Base-by-base conservation (phyloP, 2,329 filamentous ascomycete genomes). In the Cladophialophora carrionii region DNA sequence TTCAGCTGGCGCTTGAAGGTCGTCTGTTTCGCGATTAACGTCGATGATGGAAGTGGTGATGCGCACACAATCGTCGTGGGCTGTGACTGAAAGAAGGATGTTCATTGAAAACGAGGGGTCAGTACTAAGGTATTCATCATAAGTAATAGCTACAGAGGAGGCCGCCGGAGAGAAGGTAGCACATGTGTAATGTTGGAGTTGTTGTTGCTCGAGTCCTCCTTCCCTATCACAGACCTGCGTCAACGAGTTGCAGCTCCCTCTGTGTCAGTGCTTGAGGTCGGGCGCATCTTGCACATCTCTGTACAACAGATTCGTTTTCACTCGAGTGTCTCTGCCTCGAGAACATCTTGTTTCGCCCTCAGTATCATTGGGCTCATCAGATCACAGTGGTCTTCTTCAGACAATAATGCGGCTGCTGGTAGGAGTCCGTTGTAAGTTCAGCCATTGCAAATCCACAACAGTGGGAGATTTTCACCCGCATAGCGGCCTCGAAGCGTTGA, bases 101-200 rank as follows among this genome's bases (percentile, higher is more conserved):
- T 34, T 62, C 62, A 67, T 67, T 32, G 57, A 65, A 31, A 31
- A 52, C 20, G n/a, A 37, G 26, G 26, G 57, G 46, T 12, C 10
- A 14, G 29, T 26, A 34, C 6, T 32, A 24, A 26, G 17, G 29
- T 26, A 34, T 12, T 32, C 34, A 26, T 43, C 31, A 43, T 43
- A 43, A 37, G 24, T 10, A 29, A 49, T 17, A 51, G 17, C 34
- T 7, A 24, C 20, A 14, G 31, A 10, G 32, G 34, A 37, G 26
- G 6, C 22, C 22, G 6, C 20, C 54, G 34, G n/a, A 32, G 12
- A 8, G 17, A 17, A 54, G n/a, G 29, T 31, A 6, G 52, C 24
- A 32, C 10, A 54, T 12, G 14, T 31, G 52, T 4, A 26, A 34
- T 20, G 24, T 22, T 24, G 48, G 26, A 51, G 3, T 26, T 29